Conservation (phyloP, 1,284 basidiomycete genomes). For the Apiotrichum gamsii region DNA sequence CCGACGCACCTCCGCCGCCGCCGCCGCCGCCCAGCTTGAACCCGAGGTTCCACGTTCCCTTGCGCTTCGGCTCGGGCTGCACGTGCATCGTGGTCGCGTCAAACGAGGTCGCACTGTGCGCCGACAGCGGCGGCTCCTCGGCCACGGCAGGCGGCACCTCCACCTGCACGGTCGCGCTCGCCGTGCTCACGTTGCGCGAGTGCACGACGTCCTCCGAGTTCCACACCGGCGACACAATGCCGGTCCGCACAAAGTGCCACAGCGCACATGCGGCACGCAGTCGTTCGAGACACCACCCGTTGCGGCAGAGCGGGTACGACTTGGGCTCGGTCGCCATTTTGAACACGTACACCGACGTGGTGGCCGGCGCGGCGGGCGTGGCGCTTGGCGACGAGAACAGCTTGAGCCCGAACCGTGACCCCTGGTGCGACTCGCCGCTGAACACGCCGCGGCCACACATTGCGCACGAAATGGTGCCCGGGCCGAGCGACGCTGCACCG, state of each 20-base stretch:
- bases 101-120: not conserved
- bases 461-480: slow-evolving; percentile 53
- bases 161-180: not conserved
- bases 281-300: slow-evolving; percentile 53
- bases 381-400: slow-evolving; percentile 31
- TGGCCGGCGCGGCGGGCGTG: slow-evolving; percentile 8
- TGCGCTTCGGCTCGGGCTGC: slow-evolving; percentile 19
- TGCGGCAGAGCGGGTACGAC: slow-evolving; percentile 66
- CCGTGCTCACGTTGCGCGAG: not conserved
- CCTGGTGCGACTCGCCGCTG: slow-evolving; percentile 50
- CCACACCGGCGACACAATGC: slow-evolving; percentile 77
- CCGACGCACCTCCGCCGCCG: too few species aligned
- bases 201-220: slow-evolving; percentile 59
- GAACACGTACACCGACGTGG: slow-evolving; percentile 44
- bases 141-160: too few species aligned
- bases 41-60: slow-evolving; percentile 3
- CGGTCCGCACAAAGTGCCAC: slow-evolving; percentile 79
- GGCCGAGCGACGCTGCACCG: slow-evolving; percentile 24
- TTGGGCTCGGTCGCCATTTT: slow-evolving; percentile 42
- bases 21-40: too few species aligned
- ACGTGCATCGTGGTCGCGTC: not conserved
- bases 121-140: not conserved
- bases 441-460: slow-evolving; percentile 60
- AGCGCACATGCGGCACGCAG: slow-evolving; percentile 81
- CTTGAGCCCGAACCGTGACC: slow-evolving; percentile 42